Percentiles rank a stretch among this genome's conserved stretches.
These are phyloP conservation scores for Mrakia blollopis DNA, from an alignment of 768 basidiomycete species.

Conservation along the genomic window DNA sequence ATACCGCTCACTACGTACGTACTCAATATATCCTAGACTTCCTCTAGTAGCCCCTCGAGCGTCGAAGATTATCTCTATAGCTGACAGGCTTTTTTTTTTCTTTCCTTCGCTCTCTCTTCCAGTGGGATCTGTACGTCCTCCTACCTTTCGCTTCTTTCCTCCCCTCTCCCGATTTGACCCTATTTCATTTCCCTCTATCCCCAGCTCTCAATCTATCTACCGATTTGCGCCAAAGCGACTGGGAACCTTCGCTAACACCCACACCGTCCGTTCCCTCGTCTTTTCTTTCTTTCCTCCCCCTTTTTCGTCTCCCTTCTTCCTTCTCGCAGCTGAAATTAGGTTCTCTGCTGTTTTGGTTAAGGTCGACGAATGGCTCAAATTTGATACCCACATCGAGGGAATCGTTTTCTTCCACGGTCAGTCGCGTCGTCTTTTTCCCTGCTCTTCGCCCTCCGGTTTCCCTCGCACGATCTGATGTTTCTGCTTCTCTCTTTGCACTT, in stretches of 20 bases:
- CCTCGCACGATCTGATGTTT: background rate
- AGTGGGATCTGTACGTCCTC: constrained; percentile 21
- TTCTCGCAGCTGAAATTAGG: background rate
- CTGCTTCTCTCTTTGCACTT: background rate
- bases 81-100: background rate
- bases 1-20: constrained; percentile 26
- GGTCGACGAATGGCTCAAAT: background rate
- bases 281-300: background rate
- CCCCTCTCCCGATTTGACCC: background rate
- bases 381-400: constrained; percentile 12
- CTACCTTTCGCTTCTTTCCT: background rate
- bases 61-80: too few species aligned
- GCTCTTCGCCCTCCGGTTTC: background rate
- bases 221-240: constrained; percentile 24
- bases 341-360: background rate
- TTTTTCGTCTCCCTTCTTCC: background rate
- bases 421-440: constrained; percentile 1
- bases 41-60: background rate
- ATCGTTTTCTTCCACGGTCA: constrained; percentile 14
- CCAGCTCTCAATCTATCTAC: constrained; percentile 18
- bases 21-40: background rate
- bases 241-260: background rate
- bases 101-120: background rate
- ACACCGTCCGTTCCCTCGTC: constrained; percentile 4
- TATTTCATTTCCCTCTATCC: background rate